Base-by-base conservation (phyloP, 1,284 basidiomycete genomes). In the Naganishia albida region DNA sequence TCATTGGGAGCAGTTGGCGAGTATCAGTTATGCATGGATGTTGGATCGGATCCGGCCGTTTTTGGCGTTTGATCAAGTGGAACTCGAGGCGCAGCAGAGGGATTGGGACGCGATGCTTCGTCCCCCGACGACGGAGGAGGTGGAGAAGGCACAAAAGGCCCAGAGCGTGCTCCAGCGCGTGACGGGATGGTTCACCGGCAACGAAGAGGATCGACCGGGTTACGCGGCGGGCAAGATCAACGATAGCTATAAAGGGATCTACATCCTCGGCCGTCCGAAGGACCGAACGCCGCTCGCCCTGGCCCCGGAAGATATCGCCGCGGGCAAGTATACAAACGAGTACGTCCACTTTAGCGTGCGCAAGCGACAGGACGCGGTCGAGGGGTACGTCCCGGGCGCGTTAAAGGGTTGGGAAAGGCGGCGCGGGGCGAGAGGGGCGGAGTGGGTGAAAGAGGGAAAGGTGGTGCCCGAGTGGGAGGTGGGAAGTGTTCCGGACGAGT, bases 401-500 rank as follows among this genome's bases (percentile, higher is more conserved):
- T 20, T 64, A 34, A 55, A 50, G 18, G 53, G 53, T 4, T 64
- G 63, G 63, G 23, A 53, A 8, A 38, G 63, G 44, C 34, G 52
- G 39, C 7, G 2, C 3, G 39, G 7, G 34, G 8, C 25, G 38
- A 53, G 46, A n/a, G 25, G 40, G 2, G 50, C 20, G 18, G 44
- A 56, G 34, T 64, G 63, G 63, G 16, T 26, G 25, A 64, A 63
- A 59, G 42, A 66, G 67, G 10, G 60, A 67, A 56, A 67, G 64
- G 28, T 40, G 6, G 42, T 64, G 63, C 39, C 43, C 16, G 63
- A 64, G 34, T 64, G 34, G 25, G 71, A 70, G 49, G 70, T 71
- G 43, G 67, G 57, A 26, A 53, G 63, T 49, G 65, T 73, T 0
- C 71, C 72, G 3, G 46, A 39, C 13, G 53, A 57, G 13, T 44